Evolutionary conservation across 257 asterid species (phyloP).

Genomic region (Anisodus tanguticus): DNA sequence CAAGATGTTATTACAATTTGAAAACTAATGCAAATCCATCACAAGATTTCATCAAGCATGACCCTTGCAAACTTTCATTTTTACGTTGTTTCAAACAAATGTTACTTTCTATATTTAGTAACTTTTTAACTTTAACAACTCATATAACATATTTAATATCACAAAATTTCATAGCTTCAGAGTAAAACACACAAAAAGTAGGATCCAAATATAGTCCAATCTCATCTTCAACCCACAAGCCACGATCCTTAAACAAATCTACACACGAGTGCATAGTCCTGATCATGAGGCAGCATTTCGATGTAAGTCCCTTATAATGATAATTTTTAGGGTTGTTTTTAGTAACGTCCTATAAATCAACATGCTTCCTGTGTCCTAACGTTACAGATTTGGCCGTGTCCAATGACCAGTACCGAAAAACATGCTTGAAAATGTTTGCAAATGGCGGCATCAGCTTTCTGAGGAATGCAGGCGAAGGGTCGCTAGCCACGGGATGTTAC

Average conservation of each 20-base stretch:
- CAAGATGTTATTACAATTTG: too few species aligned
- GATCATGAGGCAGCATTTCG: conserved; percentile 36
- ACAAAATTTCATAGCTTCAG: too few species aligned
- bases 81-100: too few species aligned
- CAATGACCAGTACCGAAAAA: conserved; percentile 56
- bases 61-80: too few species aligned
- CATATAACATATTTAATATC: too few species aligned
- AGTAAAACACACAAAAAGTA: too few species aligned
- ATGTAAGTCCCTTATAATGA: conserved; percentile 34
- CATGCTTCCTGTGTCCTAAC: conserved; percentile 39
- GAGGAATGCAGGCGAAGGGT: conserved; percentile 36
- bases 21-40: too few species aligned
- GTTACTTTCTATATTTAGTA: too few species aligned
- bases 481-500: not conserved
- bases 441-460: conserved; percentile 37
- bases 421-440: conserved; percentile 45
- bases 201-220: conserved; percentile 40
- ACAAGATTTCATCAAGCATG: too few species aligned
- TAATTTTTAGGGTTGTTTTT: not conserved
- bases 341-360: conserved; percentile 54
- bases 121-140: too few species aligned
- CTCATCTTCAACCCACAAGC: conserved; percentile 36
- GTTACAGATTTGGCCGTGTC: conserved; percentile 44
- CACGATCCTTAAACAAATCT: conserved; percentile 50
- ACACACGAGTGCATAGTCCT: conserved; percentile 39